Base-by-base conservation (phyloP, 306 rosid species). In the Prunus mongolica region DNA sequence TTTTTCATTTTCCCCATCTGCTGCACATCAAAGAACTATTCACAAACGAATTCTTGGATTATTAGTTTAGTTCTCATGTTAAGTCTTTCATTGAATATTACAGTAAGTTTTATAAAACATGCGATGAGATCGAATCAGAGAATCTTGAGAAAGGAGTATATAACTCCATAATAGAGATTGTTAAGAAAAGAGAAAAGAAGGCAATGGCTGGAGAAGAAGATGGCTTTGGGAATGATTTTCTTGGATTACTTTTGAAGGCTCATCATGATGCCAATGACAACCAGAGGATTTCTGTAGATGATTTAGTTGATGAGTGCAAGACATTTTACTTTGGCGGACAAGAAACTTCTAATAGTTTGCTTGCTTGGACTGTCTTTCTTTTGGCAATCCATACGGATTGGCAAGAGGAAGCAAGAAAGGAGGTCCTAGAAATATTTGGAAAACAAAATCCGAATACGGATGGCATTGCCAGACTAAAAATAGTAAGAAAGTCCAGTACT, bases 331-430 rank as follows among this genome's bases (percentile, higher is more conserved):
- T 81, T 49, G 78, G 52, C 8, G 71, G 78, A 56, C 85, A 81
- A 12, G 85, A 57, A 60, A 82, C 79, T 49, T 50, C 75, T 15
- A 72, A 13, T 24, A 11, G 34, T 47, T 25, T 58, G 12, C 72
- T 77, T 16, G 67, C 65, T 5, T 82, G 82, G 85, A 72, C 75
- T 12, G 62, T 82, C 6, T 72, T 82, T 16, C 85, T 82, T 38
- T 75, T 77, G 4, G 79, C 82, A 67, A 44, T 34, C 30, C 74
- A 82, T 9, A 25, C 78, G 2, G 66, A 76, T 65, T 82, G 81
- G 75, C 82, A 82, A 82, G 85, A 82, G 65, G 66, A 65, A 71
- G 81, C 74, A 71, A 81, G 84, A 72, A 81, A 65, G 75, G 84
- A 81, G 52, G 80, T 75, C 58, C 67, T 75, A 19, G 34, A 61